Base-by-base conservation (phyloP, 1,284 basidiomycete species). In the Cystobasidium sp. region DNA sequence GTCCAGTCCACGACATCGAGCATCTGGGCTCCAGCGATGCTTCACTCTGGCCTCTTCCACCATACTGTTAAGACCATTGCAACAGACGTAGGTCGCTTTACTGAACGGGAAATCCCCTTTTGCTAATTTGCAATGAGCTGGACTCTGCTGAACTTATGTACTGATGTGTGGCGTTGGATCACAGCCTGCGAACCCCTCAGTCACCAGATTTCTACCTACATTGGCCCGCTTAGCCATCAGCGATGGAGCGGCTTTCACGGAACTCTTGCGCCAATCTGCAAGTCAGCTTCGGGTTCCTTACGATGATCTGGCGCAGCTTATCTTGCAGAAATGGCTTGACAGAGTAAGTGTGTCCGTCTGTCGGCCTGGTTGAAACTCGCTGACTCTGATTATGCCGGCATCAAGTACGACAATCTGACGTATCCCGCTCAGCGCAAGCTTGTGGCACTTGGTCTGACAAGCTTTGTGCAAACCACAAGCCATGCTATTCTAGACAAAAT, bases 331-430 rank as follows among this genome's bases (percentile, higher is more conserved):
- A 22, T 79, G 76, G 56, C 55, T 77, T 43, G 78, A 80, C 3
- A 72, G 76, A 16, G 78, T 80, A 20, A 52, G 78, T 64, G 1
- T 24, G 20, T 31, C 12, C 20, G 37, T 24, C 10, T 9, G 6
- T 31, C 0, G n/a, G 12, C 12, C 4, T 7, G 43, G 12, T 18
- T 1, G 31, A 2, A 2, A 10, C 31, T 22, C 16, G 1, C 51
- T 67, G 58, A 74, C 53, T 22, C 9, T n/a, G 5, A 14, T 14
- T 5, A 6, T 75, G 9, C 18, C 20, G 43, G 59, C n/a, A 24
- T 76, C 31, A 31, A 80, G 79, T 70, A 79, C 64, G 79, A 80
- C 75, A 79, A 79, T 65, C 75, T 79, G 63, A 75, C 78, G 0
- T 75, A 77, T 20, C 67, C 75, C 1, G 72, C 74, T 0, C 79